phyloP scores from a whole-genome alignment of 805 yeast species.

The Candida mattraensis region DNA sequence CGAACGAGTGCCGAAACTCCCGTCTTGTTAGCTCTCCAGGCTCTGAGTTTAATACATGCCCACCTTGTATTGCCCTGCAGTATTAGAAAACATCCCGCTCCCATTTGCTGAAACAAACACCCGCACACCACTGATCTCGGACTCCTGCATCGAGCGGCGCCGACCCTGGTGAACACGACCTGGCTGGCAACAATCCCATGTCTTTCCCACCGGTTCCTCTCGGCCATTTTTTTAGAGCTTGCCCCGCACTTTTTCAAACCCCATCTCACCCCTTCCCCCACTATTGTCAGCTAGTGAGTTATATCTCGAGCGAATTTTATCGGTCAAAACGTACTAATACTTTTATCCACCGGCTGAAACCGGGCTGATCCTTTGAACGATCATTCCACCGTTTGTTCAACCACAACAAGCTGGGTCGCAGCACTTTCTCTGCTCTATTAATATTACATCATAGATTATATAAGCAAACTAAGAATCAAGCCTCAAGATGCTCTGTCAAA shows the following conservation, averaged over 20 bases:
- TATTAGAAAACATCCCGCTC: conserved; percentile 7
- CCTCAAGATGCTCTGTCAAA: conserved; percentile 41
- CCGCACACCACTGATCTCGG: conserved; percentile 8
- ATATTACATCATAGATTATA: too few relatives aligned
- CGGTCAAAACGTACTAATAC: too few relatives aligned
- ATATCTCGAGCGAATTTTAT: too few relatives aligned
- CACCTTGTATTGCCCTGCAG: too few relatives aligned
- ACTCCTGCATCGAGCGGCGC: conserved; percentile 14
- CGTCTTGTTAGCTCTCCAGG: neutral
- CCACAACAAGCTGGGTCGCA: too few relatives aligned
- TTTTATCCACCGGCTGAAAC: too few relatives aligned
- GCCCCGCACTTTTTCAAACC: conserved; percentile 9
- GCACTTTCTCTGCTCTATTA: too few relatives aligned
- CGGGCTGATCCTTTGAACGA: too few relatives aligned
- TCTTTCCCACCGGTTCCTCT: too few relatives aligned
- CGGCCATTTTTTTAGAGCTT: neutral
- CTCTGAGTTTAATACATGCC: neutral
- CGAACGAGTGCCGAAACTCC: neutral
- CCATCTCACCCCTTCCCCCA: conserved; percentile 10
- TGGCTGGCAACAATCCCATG: too few relatives aligned
- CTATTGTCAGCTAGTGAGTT: conserved; percentile 1
- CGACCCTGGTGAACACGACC: conserved; percentile 2
- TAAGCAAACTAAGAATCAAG: conserved; percentile 4
- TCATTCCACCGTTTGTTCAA: too few relatives aligned
- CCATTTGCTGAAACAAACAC: conserved; percentile 5